phyloP scores from a whole-genome alignment of 1,284 basidiomycete genomes.

The Cryptococcus maquisensis region DNA sequence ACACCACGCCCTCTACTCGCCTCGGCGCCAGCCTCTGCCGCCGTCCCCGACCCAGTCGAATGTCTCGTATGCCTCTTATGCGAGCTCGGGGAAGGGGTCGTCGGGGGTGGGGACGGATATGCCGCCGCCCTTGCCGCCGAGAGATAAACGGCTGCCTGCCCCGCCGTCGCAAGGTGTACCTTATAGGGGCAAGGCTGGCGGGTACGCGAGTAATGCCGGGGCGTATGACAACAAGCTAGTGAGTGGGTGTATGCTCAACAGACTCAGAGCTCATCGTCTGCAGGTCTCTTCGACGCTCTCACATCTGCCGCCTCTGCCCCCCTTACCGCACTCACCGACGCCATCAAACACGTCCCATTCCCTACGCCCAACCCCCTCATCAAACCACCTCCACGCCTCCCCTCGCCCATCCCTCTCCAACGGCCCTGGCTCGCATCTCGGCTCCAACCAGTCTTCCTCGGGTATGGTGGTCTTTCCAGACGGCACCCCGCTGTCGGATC shows the following conservation, averaged over 20 bases:
- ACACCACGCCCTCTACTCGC: constrained; percentile 12
- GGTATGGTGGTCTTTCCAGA: constrained; percentile 37
- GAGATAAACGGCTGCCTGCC: constrained; percentile 24
- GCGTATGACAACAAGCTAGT: constrained; percentile 46
- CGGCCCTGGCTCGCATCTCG: neutral
- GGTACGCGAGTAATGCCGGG: constrained; percentile 23
- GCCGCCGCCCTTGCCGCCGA: constrained; percentile 23
- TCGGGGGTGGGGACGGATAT: constrained; percentile 3
- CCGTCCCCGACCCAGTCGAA: constrained; percentile 29
- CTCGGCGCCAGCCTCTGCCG: constrained; percentile 23
- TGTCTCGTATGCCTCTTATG: constrained; percentile 14
- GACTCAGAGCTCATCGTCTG: neutral
- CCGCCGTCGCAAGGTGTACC: constrained; percentile 2
- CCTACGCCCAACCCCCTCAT: constrained; percentile 1
- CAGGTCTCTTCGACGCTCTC: constrained; percentile 46
- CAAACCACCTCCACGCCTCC: constrained; percentile 5
- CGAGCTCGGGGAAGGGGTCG: constrained; percentile 9
- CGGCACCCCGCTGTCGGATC: constrained; percentile 32
- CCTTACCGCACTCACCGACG: constrained; percentile 25
- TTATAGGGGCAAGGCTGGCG: constrained; percentile 18
- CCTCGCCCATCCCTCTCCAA: neutral
- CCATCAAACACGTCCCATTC: constrained; percentile 8
- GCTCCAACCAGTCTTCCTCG: constrained; percentile 1
- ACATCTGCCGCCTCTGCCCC: constrained; percentile 40
- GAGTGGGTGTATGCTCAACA: constrained; percentile 6